These are phyloP conservation scores for Penicillium maclennaniae DNA, from an alignment of 495 filamentous ascomycete genomes.

Conservation along the genomic window DNA sequence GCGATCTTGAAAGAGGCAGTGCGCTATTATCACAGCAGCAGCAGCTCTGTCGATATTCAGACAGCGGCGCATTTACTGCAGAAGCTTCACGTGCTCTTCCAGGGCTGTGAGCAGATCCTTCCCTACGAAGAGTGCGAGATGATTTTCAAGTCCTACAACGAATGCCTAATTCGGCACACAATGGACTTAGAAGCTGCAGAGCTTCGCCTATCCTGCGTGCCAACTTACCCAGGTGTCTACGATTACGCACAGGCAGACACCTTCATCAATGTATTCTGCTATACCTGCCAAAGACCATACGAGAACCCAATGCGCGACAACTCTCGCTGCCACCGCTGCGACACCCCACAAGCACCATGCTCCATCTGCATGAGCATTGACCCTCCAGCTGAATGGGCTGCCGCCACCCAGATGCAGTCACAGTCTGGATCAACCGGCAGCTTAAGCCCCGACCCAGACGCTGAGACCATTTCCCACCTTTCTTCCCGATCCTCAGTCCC, in stretches of 20 bases:
- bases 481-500: conserved; percentile 28
- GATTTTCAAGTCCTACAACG: conserved; percentile 62
- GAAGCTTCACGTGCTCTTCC: conserved; percentile 41
- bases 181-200: conserved; percentile 66
- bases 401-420: conserved; percentile 18
- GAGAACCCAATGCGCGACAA: conserved; percentile 43
- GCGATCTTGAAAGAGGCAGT: conserved; percentile 43
- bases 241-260: conserved; percentile 50
- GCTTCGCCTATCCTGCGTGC: conserved; percentile 61
- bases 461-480: conserved; percentile 21
- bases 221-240: conserved; percentile 59
- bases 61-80: conserved; percentile 46
- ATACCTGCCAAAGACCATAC: conserved; percentile 44
- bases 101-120: conserved; percentile 41
- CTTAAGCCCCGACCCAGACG: conserved; percentile 12
- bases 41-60: conserved; percentile 41
- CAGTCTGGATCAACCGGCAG: conserved; percentile 15
- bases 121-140: conserved; percentile 41
- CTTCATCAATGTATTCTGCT: conserved; percentile 46
- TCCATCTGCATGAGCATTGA: conserved; percentile 44
- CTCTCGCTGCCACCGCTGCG: conserved; percentile 41
- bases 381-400: conserved; percentile 49
- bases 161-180: conserved; percentile 57
- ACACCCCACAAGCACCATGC: conserved; percentile 42
- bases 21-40: conserved; percentile 40